phyloP scores from a whole-genome alignment of 1,284 basidiomycete species.

The Exobasidium cylindrosporum region DNA sequence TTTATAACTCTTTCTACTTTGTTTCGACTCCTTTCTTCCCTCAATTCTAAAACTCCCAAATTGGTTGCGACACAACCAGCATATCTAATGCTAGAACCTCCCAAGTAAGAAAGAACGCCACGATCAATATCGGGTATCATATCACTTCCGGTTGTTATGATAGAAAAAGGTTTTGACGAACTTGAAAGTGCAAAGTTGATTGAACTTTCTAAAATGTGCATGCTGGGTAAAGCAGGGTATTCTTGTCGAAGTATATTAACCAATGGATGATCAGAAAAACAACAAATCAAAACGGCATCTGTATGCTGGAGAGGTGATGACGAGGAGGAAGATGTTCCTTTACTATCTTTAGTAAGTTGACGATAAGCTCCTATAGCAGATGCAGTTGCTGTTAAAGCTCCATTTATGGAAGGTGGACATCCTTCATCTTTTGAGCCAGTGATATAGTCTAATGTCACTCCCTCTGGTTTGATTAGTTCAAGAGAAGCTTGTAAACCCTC shows the following conservation, averaged over 20 bases:
- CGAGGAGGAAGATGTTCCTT: background rate
- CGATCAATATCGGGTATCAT: slow-evolving; percentile 35
- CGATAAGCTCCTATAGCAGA: slow-evolving; percentile 28
- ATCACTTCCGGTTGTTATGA: slow-evolving; percentile 31
- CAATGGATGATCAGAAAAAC: slow-evolving; percentile 41
- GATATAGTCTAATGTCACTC: slow-evolving; percentile 7
- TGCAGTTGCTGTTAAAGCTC: slow-evolving; percentile 21
- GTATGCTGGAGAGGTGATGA: background rate
- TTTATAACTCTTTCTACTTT: slow-evolving; percentile 26
- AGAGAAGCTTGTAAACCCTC: background rate
- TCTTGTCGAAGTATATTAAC: slow-evolving; percentile 25
- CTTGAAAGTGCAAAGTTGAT: slow-evolving; percentile 21
- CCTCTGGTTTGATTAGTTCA: background rate
- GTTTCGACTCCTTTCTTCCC: slow-evolving; percentile 12
- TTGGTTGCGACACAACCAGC: slow-evolving; percentile 30
- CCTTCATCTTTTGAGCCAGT: slow-evolving; percentile 25
- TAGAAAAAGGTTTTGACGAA: slow-evolving; percentile 24
- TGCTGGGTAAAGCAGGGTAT: slow-evolving; percentile 16
- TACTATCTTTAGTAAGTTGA: background rate
- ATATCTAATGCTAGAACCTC: slow-evolving; percentile 29
- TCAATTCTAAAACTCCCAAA: slow-evolving; percentile 35
- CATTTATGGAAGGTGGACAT: slow-evolving; percentile 28
- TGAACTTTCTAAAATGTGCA: slow-evolving; percentile 38
- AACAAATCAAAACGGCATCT: slow-evolving; percentile 31
- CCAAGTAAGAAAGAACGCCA: slow-evolving; percentile 27